Conservation (phyloP, 768 basidiomycete genomes). For the Rhodotorula graminis region DNA sequence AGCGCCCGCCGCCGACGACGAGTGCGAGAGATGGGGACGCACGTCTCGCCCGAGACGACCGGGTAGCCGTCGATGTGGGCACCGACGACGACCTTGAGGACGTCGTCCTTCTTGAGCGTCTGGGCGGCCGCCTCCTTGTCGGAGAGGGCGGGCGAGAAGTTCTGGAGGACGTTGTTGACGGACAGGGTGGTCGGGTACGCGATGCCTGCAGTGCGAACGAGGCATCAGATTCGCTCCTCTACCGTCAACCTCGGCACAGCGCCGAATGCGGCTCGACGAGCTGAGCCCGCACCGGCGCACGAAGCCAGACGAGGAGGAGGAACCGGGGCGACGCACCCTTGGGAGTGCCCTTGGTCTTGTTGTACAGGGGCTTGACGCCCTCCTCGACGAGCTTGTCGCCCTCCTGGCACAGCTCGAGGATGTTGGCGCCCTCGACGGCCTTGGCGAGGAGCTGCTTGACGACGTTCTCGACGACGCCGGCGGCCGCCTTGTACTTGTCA, state of each 20-base stretch:
- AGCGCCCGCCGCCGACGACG: too few species aligned
- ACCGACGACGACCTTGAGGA: constrained; percentile 93
- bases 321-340: constrained; percentile 65
- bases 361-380: constrained; percentile 77
- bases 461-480: constrained; percentile 79
- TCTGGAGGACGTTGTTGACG: constrained; percentile 80
- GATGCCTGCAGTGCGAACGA: constrained; percentile 56
- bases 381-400: constrained; percentile 90
- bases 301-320: neutral
- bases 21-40: neutral
- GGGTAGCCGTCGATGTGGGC: constrained; percentile 98
- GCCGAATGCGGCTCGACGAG: too few species aligned
- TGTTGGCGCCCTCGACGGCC: constrained; percentile 71
- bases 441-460: constrained; percentile 77
- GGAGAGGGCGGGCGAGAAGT: constrained; percentile 92
- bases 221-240: too few species aligned
- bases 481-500: constrained; percentile 66
- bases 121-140: constrained; percentile 50
- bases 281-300: too few species aligned
- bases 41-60: constrained; percentile 83
- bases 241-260: too few species aligned
- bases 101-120: constrained; percentile 72
- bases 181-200: constrained; percentile 93
- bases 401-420: constrained; percentile 80
- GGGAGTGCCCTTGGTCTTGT: constrained; percentile 81